Evolutionary conservation across 2,329 filamentous ascomycete species (phyloP).

Genomic region (Paraphoma chrysanthemicola): DNA sequence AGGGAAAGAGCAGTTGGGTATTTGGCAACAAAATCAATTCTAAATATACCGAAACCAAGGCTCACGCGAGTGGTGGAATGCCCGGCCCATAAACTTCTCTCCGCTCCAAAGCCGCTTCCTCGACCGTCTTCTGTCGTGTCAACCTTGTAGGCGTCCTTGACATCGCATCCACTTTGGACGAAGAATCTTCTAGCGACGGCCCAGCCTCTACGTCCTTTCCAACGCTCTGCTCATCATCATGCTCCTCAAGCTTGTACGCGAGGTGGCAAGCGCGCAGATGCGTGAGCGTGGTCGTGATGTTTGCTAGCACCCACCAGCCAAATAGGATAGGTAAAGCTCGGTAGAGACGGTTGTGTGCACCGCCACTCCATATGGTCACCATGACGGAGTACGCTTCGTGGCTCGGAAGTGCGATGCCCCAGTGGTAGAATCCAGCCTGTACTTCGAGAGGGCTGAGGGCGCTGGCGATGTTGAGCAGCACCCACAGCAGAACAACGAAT

Average conservation of each 20-base stretch:
- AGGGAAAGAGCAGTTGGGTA: no score
- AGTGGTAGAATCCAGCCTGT: slow-evolving; percentile 50
- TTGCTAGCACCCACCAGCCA: slow-evolving; percentile 44
- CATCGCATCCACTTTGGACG: slow-evolving; percentile 5
- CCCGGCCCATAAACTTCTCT: slow-evolving; percentile 27
- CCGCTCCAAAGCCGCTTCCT: slow-evolving; percentile 39
- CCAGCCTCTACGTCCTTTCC: slow-evolving; percentile 1
- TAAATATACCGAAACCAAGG: no score
- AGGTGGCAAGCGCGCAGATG: slow-evolving; percentile 32
- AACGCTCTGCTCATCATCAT: neutral
- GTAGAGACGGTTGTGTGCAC: slow-evolving; percentile 51
- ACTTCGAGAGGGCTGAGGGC: slow-evolving; percentile 55
- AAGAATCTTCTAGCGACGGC: slow-evolving; percentile 1
- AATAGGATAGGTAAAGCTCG: slow-evolving; percentile 54
- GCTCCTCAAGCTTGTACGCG: slow-evolving; percentile 19
- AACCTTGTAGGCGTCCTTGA: slow-evolving; percentile 2
- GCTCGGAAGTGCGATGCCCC: slow-evolving; percentile 51
- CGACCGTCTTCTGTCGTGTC: slow-evolving; percentile 23
- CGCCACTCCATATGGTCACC: slow-evolving; percentile 53
- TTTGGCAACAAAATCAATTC: no score
- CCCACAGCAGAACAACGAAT: slow-evolving; percentile 55
- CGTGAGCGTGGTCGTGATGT: slow-evolving; percentile 21
- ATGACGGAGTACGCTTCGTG: slow-evolving; percentile 52
- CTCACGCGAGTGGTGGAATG: neutral
- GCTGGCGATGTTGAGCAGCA: slow-evolving; percentile 53